Base-by-base conservation (phyloP, 2,329 filamentous ascomycete genomes). In the Fusarium fracticaudum region DNA sequence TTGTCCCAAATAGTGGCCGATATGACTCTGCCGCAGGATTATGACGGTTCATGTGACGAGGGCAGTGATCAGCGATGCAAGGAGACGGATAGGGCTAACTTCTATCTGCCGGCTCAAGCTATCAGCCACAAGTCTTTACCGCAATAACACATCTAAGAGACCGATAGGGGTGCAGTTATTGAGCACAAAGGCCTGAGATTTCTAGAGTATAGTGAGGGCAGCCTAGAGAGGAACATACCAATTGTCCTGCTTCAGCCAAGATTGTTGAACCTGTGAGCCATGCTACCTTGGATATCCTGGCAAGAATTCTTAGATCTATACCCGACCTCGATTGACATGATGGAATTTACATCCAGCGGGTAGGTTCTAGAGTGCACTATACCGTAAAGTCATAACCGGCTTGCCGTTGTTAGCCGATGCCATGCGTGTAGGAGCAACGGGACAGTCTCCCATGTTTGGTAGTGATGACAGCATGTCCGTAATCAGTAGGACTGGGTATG, bases 31-130 rank as follows among this genome's bases (percentile, higher is more conserved):
- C 1, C 3, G 31, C 3, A 14, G 48, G 12, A 3, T 10, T 20
- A 3, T 5, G 1, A 24, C 11, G 4, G 8, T 9, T 24, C 22
- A 11, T 20, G 4, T 35, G 17, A 35, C 6, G 8, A 11, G 4
- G 8, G 6, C 4, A 11, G 15, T 14, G 1, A 8, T 0, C 1
- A 33, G 0, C 0, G 8, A 35, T 20, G 12, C 31, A 51, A 20
- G 15, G 12, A 11, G 17, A 1, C 6, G 11, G 31, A 35, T 8
- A 15, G 17, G 4, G 1, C 33, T 8, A 1, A 35, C 0, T 35
- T 35, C 33, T 35, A 0, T 35, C 33, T 35, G 6, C 33, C 6
- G 14, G 33, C 8, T 35, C 1, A 0, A 35, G 33, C 33, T 35
- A 0, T 0, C 14, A 35, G 33, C 33, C 33, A 35, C 33, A 15